These are phyloP conservation scores for Talaromyces sp. DNA, from an alignment of 2,329 filamentous ascomycete species.

Conservation along the genomic window DNA sequence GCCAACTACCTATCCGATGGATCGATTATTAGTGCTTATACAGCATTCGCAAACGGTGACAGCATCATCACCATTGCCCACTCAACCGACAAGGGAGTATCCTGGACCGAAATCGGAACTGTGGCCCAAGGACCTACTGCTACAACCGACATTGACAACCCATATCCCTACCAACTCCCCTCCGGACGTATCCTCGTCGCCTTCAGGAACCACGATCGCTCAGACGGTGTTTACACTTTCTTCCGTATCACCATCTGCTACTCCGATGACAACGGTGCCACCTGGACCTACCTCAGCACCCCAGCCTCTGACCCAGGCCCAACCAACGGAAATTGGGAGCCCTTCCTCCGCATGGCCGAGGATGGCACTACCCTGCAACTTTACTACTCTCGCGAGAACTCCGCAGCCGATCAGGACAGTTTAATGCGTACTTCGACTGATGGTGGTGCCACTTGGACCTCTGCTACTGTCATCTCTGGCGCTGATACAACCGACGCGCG, in stretches of 20 bases:
- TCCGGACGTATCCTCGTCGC: constrained; percentile 13
- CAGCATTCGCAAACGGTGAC: background rate
- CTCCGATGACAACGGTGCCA: constrained; percentile 15
- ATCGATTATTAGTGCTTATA: constrained; percentile 2
- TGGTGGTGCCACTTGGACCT: constrained; percentile 10
- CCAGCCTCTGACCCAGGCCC: background rate
- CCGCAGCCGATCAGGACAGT: constrained; percentile 12
- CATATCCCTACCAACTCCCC: constrained; percentile 12
- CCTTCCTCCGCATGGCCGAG: constrained; percentile 15
- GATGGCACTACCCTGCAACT: constrained; percentile 10
- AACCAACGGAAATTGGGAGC: constrained; percentile 15
- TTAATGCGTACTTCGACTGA: constrained; percentile 16
- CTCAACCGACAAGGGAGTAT: constrained; percentile 8
- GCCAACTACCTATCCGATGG: constrained; percentile 10
- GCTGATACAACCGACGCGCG: background rate
- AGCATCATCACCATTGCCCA: constrained; percentile 6
- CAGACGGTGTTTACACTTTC: constrained; percentile 1
- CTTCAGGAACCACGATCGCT: constrained; percentile 13
- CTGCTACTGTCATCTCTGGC: constrained; percentile 6
- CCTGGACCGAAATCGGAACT: constrained; percentile 10
- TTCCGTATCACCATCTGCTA: constrained; percentile 17
- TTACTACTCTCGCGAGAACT: constrained; percentile 15
- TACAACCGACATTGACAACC: constrained; percentile 15
- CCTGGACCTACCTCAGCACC: constrained; percentile 14
- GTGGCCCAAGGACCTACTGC: background rate